These are phyloP conservation scores for Diaporthe capsici DNA, from an alignment of 2,329 filamentous ascomycete species.

Conservation along the genomic window DNA sequence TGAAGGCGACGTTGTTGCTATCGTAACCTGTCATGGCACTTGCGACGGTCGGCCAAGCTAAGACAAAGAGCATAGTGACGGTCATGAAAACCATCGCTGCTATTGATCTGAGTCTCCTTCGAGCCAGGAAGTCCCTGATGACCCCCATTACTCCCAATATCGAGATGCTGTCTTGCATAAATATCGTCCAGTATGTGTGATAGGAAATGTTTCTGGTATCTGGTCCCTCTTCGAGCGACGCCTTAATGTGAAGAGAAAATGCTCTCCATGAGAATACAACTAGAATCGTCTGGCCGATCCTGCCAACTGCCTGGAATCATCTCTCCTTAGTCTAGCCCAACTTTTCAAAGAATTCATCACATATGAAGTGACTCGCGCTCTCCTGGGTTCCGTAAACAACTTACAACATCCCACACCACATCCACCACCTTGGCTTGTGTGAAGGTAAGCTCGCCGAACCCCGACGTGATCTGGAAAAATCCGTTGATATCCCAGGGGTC, in stretches of 20 bases:
- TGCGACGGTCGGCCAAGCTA: conserved; percentile 2
- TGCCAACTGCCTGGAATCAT: neutral
- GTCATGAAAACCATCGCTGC: neutral
- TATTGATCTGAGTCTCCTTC: conserved; percentile 2
- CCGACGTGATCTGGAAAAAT: conserved; percentile 9
- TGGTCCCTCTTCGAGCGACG: neutral
- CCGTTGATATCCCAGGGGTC: neutral
- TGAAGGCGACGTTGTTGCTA: conserved; percentile 13
- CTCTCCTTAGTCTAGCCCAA: neutral
- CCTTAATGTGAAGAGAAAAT: conserved; percentile 10
- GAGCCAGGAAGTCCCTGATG: neutral
- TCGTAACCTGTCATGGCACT: conserved; percentile 17
- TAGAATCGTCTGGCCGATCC: conserved; percentile 5
- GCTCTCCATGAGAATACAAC: conserved; percentile 16
- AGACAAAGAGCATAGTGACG: conserved; percentile 2
- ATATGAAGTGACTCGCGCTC: neutral
- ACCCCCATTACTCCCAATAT: neutral
- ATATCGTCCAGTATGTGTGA: conserved; percentile 10
- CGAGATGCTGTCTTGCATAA: conserved; percentile 7
- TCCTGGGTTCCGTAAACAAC: neutral
- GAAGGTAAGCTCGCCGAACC: neutral
- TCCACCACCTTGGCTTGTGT: conserved; percentile 15
- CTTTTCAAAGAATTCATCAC: neutral
- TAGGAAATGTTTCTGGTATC: neutral
- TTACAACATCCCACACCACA: conserved; percentile 22